Evolutionary conservation across 768 basidiomycete species (phyloP).

Genomic region (Panellus pusillus): DNA sequence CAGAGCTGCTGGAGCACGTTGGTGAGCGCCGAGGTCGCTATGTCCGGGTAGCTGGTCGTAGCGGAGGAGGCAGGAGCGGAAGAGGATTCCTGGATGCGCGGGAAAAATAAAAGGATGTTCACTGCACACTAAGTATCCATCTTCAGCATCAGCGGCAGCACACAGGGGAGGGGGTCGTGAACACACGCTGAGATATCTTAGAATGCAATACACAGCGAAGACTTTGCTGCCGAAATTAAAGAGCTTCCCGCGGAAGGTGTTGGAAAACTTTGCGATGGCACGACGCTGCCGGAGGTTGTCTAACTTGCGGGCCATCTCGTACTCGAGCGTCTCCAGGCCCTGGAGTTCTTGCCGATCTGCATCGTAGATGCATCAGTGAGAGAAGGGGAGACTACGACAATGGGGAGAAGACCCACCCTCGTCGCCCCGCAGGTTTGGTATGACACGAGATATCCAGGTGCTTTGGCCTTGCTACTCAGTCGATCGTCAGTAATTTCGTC

Average conservation of each 20-base stretch:
- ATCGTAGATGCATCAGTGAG: neutral
- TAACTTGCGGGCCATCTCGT: conserved; percentile 63
- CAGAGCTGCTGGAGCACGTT: conserved; percentile 1
- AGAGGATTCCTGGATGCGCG: conserved; percentile 27
- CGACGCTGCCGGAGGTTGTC: conserved; percentile 49
- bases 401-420: conserved; percentile 31
- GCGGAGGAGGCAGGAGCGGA: conserved; percentile 31
- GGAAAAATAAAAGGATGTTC: conserved; percentile 50
- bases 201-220: conserved; percentile 69
- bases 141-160: neutral
- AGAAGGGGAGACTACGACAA: neutral
- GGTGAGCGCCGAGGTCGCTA: conserved; percentile 24
- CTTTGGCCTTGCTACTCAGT: conserved; percentile 20
- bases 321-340: conserved; percentile 67
- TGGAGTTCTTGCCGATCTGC: conserved; percentile 57
- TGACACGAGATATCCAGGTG: conserved; percentile 52
- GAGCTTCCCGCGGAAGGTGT: conserved; percentile 56
- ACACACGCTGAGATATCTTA: conserved; percentile 63
- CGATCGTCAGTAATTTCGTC: neutral
- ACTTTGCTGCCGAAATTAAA: conserved; percentile 45
- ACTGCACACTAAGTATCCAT: conserved; percentile 42
- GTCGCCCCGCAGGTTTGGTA: conserved; percentile 50
- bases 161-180: neutral
- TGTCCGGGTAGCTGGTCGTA: conserved; percentile 30
- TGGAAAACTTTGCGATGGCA: conserved; percentile 47